These are phyloP conservation scores for Turnera subulata DNA, from an alignment of 345 rosid species.

Conservation along the genomic window DNA sequence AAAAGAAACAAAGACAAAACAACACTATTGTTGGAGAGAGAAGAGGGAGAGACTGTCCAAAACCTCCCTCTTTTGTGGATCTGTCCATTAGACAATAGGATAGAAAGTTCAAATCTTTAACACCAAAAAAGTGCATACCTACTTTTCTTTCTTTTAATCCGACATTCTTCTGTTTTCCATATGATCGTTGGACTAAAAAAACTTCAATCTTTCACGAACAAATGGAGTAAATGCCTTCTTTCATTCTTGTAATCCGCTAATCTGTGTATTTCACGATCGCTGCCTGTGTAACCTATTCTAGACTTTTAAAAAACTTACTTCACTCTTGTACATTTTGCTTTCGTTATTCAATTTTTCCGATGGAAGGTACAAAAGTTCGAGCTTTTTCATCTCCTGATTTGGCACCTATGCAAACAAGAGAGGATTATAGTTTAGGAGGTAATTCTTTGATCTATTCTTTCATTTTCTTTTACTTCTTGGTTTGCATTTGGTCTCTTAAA, in stretches of 20 bases:
- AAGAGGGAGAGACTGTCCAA: neutral
- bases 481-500: no score
- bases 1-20: neutral
- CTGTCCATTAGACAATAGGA: neutral
- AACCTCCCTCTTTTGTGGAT: conserved; percentile 5
- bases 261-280: neutral
- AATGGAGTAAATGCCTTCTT: no score
- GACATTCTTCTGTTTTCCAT: no score
- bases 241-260: no score
- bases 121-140: neutral
- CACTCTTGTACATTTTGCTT: neutral
- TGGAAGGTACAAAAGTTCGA: conserved; percentile 25
- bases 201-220: no score
- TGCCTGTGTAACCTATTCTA: neutral
- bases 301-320: neutral
- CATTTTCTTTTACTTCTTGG: neutral
- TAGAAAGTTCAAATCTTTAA: neutral
- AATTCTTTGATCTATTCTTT: neutral
- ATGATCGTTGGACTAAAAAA: no score
- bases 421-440: conserved; percentile 50
- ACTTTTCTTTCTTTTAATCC: no score
- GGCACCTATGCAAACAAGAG: conserved; percentile 25
- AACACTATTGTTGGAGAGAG: neutral
- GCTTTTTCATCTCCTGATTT: conserved; percentile 53
- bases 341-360: neutral